Conservation (phyloP, 305 asterid species). For the Solanum chacoense region DNA sequence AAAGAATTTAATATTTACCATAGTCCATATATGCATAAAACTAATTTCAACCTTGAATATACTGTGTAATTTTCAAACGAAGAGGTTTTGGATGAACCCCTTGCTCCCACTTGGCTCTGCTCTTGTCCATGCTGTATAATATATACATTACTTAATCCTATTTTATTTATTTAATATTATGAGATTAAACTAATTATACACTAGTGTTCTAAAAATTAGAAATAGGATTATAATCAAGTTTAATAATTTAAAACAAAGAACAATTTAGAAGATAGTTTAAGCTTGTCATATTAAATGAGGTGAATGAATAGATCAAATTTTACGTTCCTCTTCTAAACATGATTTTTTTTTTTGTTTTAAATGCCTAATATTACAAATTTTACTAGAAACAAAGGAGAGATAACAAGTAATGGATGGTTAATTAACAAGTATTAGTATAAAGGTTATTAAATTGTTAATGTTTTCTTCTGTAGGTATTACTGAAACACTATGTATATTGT, state of each 20-base stretch:
- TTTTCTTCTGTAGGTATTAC: not conserved
- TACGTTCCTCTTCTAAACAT: not conserved
- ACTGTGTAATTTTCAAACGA: not conserved
- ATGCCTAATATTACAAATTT: not conserved
- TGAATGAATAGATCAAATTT: not conserved
- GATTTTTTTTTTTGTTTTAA: not conserved
- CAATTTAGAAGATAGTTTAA: not conserved
- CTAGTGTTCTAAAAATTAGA: not conserved
- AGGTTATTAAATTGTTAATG: not conserved
- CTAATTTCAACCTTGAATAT: not conserved
- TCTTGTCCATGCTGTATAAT: not conserved
- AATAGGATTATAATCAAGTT: not conserved
- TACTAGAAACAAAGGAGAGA: not conserved
- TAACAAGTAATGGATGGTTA: not conserved
- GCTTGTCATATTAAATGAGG: not conserved
- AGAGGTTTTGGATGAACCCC: not conserved
- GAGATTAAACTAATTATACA: not conserved
- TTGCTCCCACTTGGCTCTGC: not conserved
- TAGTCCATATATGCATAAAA: not conserved
- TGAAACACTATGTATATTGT: not conserved
- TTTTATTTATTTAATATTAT: not conserved
- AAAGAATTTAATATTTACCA: not conserved
- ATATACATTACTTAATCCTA: not conserved
- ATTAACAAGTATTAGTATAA: not conserved
- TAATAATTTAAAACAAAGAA: not conserved